Conservation (phyloP, 352 stramenopile species). For the Globisporangium recalcitrans region DNA sequence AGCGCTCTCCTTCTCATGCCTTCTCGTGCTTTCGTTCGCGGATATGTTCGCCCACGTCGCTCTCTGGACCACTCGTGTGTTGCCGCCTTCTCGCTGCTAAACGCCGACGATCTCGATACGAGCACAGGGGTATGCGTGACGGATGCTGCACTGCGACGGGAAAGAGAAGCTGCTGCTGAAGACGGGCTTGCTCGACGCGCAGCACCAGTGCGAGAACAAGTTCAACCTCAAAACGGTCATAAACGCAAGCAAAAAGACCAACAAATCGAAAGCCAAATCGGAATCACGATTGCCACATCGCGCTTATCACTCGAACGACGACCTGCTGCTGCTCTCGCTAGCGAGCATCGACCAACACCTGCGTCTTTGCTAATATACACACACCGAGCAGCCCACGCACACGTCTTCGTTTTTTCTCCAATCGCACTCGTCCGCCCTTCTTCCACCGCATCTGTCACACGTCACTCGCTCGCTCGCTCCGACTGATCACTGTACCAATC, state of each 20-base stretch:
- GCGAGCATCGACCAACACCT: conserved; percentile 18
- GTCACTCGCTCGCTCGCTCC: not conserved
- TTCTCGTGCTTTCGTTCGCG: not conserved
- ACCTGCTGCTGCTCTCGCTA: not conserved
- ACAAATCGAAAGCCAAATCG: conserved; percentile 6
- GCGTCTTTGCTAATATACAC: conserved; percentile 20
- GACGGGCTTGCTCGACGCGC: conserved; percentile 19
- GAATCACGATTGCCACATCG: conserved; percentile 25
- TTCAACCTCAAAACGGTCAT: conserved; percentile 24
- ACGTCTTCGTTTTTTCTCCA: not conserved
- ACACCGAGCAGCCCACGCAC: not conserved
- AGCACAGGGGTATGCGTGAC: conserved; percentile 16
- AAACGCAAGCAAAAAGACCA: conserved; percentile 10
- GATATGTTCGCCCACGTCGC: not conserved
- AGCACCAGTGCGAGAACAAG: conserved; percentile 30
- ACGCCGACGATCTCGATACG: not conserved
- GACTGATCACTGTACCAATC: not conserved
- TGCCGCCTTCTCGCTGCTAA: not conserved
- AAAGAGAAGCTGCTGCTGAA: conserved; percentile 34
- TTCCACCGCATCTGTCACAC: conserved; percentile 1
- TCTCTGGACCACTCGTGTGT: not conserved
- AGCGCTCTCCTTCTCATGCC: not conserved
- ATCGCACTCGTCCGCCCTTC: not conserved
- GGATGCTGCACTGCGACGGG: not conserved
- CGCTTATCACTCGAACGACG: conserved; percentile 19